Evolutionary conservation across 441 rosid genomes (phyloP).

Genomic region (Arabidopsis lyrata): DNA sequence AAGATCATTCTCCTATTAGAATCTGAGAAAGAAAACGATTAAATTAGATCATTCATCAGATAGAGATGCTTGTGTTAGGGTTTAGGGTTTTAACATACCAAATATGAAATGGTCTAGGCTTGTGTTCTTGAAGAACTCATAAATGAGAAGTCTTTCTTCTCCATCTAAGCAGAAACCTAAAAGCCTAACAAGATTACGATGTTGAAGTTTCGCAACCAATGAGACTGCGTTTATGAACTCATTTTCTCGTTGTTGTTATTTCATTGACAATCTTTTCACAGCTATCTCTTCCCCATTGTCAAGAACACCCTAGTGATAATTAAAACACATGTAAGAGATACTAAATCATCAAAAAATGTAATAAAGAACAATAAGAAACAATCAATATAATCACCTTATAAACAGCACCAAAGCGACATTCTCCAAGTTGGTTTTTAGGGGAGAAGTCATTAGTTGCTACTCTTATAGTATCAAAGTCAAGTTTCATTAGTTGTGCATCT

Average conservation of each 20-base stretch:
- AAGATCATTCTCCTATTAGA: conserved; percentile 25
- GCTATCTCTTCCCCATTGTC: conserved; percentile 51
- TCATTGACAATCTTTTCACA: conserved; percentile 55
- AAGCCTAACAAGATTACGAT: conserved; percentile 58
- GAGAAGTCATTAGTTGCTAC: conserved; percentile 37
- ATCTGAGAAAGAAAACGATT: conserved; percentile 15
- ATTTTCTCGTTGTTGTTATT: too few species aligned
- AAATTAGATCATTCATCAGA: background rate
- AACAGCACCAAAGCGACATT: conserved; percentile 41
- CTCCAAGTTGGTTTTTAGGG: conserved; percentile 21
- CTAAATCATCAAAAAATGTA: background rate
- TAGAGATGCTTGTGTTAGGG: background rate
- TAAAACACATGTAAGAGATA: background rate
- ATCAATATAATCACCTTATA: conserved; percentile 28
- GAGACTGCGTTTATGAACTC: conserved; percentile 55
- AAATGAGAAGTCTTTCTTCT: conserved; percentile 54
- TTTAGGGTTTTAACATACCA: conserved; percentile 38
- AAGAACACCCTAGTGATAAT: conserved; percentile 37
- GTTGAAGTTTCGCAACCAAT: conserved; percentile 56
- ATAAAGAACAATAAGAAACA: background rate
- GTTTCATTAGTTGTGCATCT: conserved; percentile 8
- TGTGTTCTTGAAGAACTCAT: conserved; percentile 56
- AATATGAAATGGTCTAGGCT: conserved; percentile 54
- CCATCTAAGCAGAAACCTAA: conserved; percentile 52
- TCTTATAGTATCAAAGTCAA: conserved; percentile 35